Evolutionary conservation across 2,329 filamentous ascomycete genomes (phyloP).

Genomic region (Thelonectria olida): DNA sequence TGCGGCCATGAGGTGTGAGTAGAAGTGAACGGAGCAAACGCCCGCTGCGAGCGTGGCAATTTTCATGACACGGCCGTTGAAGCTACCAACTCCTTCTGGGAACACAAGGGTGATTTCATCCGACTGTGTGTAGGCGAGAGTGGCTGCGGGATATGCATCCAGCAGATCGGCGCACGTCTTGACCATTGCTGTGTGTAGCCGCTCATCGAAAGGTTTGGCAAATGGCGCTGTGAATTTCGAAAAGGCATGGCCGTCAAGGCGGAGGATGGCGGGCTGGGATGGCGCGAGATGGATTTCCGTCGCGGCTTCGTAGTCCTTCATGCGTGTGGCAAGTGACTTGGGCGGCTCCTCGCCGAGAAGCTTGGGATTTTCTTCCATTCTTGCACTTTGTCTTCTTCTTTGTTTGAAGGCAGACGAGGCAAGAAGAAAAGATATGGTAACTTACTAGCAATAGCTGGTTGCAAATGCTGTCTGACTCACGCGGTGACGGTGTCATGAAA

Average conservation of each 20-base stretch:
- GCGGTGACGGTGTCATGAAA: too few relatives aligned
- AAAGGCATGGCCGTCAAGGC: slow-evolving; percentile 29
- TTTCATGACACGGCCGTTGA: slow-evolving; percentile 26
- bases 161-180: slow-evolving; percentile 27
- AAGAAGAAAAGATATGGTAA: too few relatives aligned
- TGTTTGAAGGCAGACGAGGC: too few relatives aligned
- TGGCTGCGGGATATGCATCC: slow-evolving; percentile 13
- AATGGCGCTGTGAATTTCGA: slow-evolving; percentile 28
- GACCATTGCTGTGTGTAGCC: slow-evolving; percentile 26
- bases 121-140: slow-evolving; percentile 27
- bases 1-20: slow-evolving; percentile 21
- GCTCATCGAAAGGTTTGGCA: slow-evolving; percentile 24
- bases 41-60: slow-evolving; percentile 25
- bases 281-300: slow-evolving; percentile 19
- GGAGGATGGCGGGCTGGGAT: slow-evolving; percentile 23
- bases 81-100: slow-evolving; percentile 27
- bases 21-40: slow-evolving; percentile 27
- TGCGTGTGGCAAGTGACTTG: slow-evolving; percentile 18
- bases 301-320: slow-evolving; percentile 25
- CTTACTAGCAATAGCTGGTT: too few relatives aligned
- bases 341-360: neutral
- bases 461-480: too few relatives aligned
- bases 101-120: slow-evolving; percentile 30
- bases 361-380: neutral
- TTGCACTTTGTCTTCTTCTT: too few relatives aligned